These are phyloP conservation scores for Penicillium lividum DNA, from an alignment of 495 filamentous ascomycete species.

Conservation along the genomic window DNA sequence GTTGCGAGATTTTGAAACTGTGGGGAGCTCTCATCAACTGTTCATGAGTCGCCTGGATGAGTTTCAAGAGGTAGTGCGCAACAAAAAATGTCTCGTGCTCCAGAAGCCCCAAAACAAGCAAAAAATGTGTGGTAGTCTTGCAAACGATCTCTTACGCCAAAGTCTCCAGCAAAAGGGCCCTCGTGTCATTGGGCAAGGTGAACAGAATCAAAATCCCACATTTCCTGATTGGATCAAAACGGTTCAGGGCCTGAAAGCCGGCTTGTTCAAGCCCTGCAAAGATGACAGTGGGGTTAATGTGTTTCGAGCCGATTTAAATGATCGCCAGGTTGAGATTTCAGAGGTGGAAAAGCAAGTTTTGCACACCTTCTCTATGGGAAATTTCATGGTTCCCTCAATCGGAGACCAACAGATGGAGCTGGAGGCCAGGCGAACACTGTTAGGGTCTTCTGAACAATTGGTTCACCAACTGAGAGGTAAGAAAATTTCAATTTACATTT, in stretches of 20 bases:
- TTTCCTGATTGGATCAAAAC: neutral
- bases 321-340: neutral
- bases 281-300: constrained; percentile 31
- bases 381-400: neutral
- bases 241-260: neutral
- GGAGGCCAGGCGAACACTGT: neutral
- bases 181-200: neutral
- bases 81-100: neutral
- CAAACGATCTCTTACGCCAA: neutral
- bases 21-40: neutral
- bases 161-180: neutral
- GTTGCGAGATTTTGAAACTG: neutral
- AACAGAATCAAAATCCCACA: neutral
- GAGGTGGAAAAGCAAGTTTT: neutral
- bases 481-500: neutral
- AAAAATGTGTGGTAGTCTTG: neutral
- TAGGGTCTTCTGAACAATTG: neutral
- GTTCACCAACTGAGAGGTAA: neutral
- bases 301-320: constrained; percentile 12
- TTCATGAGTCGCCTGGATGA: neutral
- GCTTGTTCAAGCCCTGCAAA: neutral
- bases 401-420: neutral
- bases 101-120: neutral
- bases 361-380: neutral
- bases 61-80: neutral